These are phyloP conservation scores for Cladosporium phlei DNA, from an alignment of 2,329 filamentous ascomycete species.

Conservation along the genomic window DNA sequence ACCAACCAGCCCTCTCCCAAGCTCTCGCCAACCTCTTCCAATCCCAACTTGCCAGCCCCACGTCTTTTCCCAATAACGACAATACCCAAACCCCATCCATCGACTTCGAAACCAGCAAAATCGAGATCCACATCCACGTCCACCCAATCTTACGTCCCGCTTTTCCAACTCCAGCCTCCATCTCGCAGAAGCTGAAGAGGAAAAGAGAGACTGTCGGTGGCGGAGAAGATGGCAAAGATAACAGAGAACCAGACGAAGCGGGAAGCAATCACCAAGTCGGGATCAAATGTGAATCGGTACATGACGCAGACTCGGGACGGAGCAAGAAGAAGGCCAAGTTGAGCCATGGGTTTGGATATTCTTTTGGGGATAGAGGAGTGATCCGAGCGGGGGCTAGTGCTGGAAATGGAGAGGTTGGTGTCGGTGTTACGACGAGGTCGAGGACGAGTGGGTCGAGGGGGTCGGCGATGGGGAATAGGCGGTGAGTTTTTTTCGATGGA, in stretches of 20 bases:
- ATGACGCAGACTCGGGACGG: too few relatives aligned
- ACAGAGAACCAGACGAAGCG: too few relatives aligned
- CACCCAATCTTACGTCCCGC: not conserved
- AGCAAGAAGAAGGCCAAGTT: constrained; percentile 6
- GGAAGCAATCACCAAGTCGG: too few relatives aligned
- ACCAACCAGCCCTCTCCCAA: not conserved
- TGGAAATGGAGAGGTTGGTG: not conserved
- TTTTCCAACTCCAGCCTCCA: not conserved
- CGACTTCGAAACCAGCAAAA: not conserved
- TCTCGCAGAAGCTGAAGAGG: not conserved
- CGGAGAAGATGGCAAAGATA: not conserved
- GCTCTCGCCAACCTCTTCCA: not conserved
- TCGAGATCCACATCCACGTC: constrained; percentile 8
- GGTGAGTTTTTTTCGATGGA: too few relatives aligned
- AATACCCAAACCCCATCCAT: not conserved
- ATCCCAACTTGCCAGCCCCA: too few relatives aligned
- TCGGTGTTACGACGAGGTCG: not conserved
- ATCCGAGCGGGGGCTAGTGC: not conserved
- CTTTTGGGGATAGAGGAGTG: not conserved
- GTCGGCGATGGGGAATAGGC: not conserved
- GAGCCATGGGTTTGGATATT: not conserved
- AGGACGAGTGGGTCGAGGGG: not conserved
- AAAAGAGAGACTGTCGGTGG: not conserved
- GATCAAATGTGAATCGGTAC: too few relatives aligned
- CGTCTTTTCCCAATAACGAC: not conserved